These are phyloP conservation scores for Cyberlindnera meyerae DNA, from an alignment of 805 yeast genomes.

Conservation along the genomic window DNA sequence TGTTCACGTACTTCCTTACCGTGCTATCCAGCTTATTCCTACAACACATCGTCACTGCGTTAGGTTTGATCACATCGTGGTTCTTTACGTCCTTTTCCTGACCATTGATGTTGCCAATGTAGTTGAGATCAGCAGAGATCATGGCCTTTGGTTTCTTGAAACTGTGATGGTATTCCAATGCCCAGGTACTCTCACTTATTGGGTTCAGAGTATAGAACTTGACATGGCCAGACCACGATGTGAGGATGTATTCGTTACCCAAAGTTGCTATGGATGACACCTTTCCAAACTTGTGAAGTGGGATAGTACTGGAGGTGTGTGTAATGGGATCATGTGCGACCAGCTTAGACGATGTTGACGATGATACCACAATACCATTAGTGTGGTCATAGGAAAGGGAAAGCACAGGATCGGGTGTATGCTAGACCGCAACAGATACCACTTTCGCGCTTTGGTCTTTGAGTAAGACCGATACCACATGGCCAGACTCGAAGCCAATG, in stretches of 20 bases:
- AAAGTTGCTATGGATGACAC: slow-evolving; percentile 26
- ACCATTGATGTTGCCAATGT: slow-evolving; percentile 25
- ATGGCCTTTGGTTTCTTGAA: slow-evolving; percentile 25
- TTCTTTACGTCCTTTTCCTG: slow-evolving; percentile 24
- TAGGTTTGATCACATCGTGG: slow-evolving; percentile 24
- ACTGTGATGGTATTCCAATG: slow-evolving; percentile 14
- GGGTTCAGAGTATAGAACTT: slow-evolving; percentile 28
- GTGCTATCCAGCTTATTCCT: no score
- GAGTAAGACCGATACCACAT: slow-evolving; percentile 34
- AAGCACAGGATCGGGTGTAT: slow-evolving; percentile 53
- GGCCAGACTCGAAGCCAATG: slow-evolving; percentile 77
- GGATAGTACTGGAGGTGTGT: slow-evolving; percentile 2
- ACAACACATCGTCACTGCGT: slow-evolving; percentile 24
- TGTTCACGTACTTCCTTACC: no score
- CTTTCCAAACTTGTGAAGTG: slow-evolving; percentile 33
- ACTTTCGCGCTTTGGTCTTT: no score
- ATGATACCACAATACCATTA: slow-evolving; percentile 31
- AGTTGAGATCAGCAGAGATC: slow-evolving; percentile 25
- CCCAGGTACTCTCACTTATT: slow-evolving; percentile 7
- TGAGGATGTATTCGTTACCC: slow-evolving; percentile 28
- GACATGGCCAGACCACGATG: slow-evolving; percentile 49
- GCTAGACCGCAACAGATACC: slow-evolving; percentile 25
- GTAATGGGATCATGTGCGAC: slow-evolving; percentile 24
- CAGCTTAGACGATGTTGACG: slow-evolving; percentile 45
- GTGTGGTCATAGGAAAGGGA: slow-evolving; percentile 32